Conservation (phyloP, 2,329 filamentous ascomycete species). For the Seiridium unicorne region DNA sequence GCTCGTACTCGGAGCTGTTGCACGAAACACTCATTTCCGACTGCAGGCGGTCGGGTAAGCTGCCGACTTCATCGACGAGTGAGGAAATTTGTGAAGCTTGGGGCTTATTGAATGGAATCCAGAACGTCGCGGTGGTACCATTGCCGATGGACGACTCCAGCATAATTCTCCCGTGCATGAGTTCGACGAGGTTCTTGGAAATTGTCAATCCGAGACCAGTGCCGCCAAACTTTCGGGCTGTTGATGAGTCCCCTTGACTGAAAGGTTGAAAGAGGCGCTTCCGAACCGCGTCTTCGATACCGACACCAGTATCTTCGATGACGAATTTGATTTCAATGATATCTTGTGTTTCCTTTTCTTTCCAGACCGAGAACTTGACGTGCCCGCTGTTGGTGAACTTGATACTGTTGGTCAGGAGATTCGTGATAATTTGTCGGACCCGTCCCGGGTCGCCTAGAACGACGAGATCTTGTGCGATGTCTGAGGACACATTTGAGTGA, state of each 20-base stretch:
- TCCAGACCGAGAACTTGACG: conserved; percentile 64
- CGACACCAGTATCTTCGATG: conserved; percentile 77
- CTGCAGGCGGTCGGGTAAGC: conserved; percentile 66
- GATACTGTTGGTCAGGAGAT: conserved; percentile 74
- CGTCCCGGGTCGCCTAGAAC: conserved; percentile 86
- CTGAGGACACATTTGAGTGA: conserved; percentile 59
- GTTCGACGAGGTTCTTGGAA: conserved; percentile 74
- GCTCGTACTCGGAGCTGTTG: conserved; percentile 63
- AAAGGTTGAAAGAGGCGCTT: conserved; percentile 77
- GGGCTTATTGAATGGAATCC: conserved; percentile 74
- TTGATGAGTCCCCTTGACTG: conserved; percentile 78
- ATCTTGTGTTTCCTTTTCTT: conserved; percentile 63
- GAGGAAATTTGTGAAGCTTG: conserved; percentile 46
- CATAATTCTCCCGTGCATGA: conserved; percentile 76
- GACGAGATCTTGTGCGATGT: conserved; percentile 66
- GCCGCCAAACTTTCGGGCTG: conserved; percentile 74
- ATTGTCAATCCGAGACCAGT: conserved; percentile 78
- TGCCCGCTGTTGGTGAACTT: conserved; percentile 71
- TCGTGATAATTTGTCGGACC: conserved; percentile 79
- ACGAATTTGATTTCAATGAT: conserved; percentile 68
- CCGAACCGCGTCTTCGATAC: conserved; percentile 75
- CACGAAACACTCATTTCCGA: conserved; percentile 64
- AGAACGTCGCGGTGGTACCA: conserved; percentile 74
- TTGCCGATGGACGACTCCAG: conserved; percentile 65
- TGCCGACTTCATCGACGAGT: conserved; percentile 56